A percentile compares a stretch with the other conserved stretches of the same genome.
Conservation (phyloP, 140 eudicot genomes). For the Oenanthe javanica region DNA sequence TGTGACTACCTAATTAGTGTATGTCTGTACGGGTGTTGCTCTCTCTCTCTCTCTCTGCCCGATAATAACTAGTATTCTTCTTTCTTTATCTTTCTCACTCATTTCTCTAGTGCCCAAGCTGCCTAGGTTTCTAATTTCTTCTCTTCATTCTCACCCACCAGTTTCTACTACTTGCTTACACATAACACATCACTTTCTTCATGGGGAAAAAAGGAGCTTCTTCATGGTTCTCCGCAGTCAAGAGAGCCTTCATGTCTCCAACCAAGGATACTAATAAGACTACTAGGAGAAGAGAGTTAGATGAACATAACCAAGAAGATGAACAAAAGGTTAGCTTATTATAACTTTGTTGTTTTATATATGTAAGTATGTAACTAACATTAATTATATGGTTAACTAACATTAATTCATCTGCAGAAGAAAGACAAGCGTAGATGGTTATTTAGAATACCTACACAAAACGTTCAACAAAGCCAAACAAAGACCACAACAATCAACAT, state of each 20-base stretch:
- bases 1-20: background rate
- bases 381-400: too few species aligned
- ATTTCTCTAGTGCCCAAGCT: conserved; percentile 1
- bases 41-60: background rate
- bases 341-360: too few species aligned
- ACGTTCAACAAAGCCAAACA: conserved; percentile 18
- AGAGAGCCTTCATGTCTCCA: conserved; percentile 70
- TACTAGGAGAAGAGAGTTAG: conserved; percentile 25
- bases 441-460: conserved; percentile 44
- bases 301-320: conserved; percentile 33
- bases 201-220: conserved; percentile 61
- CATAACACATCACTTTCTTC: background rate
- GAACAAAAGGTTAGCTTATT: conserved; percentile 37
- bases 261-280: conserved; percentile 26
- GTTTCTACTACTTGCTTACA: background rate
- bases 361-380: too few species aligned
- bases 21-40: background rate
- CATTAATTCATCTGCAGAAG: conserved; percentile 35
- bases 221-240: conserved; percentile 79
- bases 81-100: background rate
- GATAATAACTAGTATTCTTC: background rate
- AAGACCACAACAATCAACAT: background rate
- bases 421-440: conserved; percentile 75
- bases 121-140: background rate
- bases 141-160: background rate